Conservation (phyloP, 2,329 filamentous ascomycete genomes). For the Capronia americana region DNA sequence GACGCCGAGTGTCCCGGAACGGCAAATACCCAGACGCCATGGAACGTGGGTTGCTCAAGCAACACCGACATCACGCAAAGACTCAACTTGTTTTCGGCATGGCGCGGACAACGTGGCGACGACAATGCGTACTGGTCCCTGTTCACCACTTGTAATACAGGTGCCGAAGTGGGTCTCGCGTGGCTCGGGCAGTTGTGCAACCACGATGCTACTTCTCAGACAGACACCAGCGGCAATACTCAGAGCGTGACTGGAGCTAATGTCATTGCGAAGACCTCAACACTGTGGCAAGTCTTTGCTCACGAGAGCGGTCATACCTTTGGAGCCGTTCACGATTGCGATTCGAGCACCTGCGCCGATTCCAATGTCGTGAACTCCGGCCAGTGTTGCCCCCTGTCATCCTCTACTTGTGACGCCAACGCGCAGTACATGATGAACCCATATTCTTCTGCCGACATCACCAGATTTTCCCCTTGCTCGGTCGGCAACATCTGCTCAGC, state of each 20-base stretch:
- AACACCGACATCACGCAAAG: slow-evolving; percentile 72
- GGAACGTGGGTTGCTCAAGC: slow-evolving; percentile 79
- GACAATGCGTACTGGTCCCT: slow-evolving; percentile 92
- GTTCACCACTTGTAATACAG: slow-evolving; percentile 80
- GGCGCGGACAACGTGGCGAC: slow-evolving; percentile 80
- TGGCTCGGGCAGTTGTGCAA: slow-evolving; percentile 91
- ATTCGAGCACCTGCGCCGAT: slow-evolving; percentile 68
- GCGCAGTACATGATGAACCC: slow-evolving; percentile 96
- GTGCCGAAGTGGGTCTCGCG: slow-evolving; percentile 83
- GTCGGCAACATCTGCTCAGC: slow-evolving; percentile 94
- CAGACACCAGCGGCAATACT: slow-evolving; percentile 54
- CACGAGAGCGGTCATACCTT: slow-evolving; percentile 95
- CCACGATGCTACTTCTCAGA: slow-evolving; percentile 61
- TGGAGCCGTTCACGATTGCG: slow-evolving; percentile 94
- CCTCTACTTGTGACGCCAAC: slow-evolving; percentile 72
- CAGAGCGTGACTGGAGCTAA: slow-evolving; percentile 86
- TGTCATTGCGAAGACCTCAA: slow-evolving; percentile 81
- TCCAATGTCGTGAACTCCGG: slow-evolving; percentile 65
- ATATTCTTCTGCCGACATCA: slow-evolving; percentile 75
- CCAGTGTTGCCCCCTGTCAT: slow-evolving; percentile 81
- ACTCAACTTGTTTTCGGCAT: slow-evolving; percentile 84
- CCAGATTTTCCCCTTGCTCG: slow-evolving; percentile 82
- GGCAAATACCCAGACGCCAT: slow-evolving; percentile 70
- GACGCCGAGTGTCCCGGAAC: slow-evolving; percentile 75
- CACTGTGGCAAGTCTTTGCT: slow-evolving; percentile 94